Base-by-base conservation (phyloP, 306 rosid genomes). In the Cucumis cinereus region DNA sequence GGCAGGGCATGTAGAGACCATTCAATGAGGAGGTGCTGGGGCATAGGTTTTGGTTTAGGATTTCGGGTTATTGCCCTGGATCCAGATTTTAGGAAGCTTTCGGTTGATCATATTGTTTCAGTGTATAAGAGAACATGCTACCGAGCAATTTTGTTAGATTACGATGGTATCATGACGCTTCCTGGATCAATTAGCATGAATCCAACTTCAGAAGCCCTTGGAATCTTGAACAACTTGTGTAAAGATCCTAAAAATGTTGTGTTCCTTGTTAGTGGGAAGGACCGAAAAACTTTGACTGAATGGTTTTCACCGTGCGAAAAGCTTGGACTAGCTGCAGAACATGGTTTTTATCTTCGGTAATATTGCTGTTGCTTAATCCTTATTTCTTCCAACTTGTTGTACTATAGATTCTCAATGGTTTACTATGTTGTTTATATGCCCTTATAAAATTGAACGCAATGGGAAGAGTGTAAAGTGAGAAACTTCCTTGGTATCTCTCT, bases 241-340 rank as follows among this genome's bases (percentile, higher is more conserved):
- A 86, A 55, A 76, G 98, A 92, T 79, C 83, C 88, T 35, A 92
- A 77, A 70, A 92, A 92, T 58, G 83, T 83, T 67, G 98, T 92
- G 75, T 92, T 87, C 85, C 84, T 92, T 77, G 98, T 90, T 28
- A 92, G 98, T 83, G 96, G 93, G 78, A 92, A 83, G 86, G 93
- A 89, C 77, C 87, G 88, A 57, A 85, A 75, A 75, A 87, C 89
- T 80, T 82, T 90, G 54, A 78, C 84, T 0, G 87, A 90, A 76
- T 90, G 98, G 96, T 92, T 92, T 83, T 85, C 93, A 50, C 83
- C 90, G 19, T 90, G 98, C 63, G 87, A 82, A 76, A 84, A 83
- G 80, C 90, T 92, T 26, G 98, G 96, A 75, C 76, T 92, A 38
- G 96, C 96, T 70, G 98, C 98, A 52, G 98, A 92, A 85, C 92